These are phyloP conservation scores for Lodderomyces theae DNA, from an alignment of 1,139 yeast species.

Conservation along the genomic window DNA sequence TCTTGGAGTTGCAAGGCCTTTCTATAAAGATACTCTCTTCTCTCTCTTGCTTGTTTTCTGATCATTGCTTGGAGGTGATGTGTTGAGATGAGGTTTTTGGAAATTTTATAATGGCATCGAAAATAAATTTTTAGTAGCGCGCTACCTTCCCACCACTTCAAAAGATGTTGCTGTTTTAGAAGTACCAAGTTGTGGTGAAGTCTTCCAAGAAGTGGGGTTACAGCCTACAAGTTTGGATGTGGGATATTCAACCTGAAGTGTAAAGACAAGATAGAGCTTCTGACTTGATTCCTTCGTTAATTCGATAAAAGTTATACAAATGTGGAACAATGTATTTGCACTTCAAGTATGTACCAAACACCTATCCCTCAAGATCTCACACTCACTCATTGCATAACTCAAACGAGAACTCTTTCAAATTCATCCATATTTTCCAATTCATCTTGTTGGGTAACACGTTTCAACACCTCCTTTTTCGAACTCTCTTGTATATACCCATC, in stretches of 20 bases:
- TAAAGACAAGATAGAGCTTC: no score
- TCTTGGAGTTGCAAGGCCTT: constrained; percentile 91
- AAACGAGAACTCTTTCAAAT: constrained; percentile 42
- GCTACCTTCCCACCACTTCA: neutral
- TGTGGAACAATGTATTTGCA: no score
- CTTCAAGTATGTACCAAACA: no score
- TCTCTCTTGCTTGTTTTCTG: constrained; percentile 91
- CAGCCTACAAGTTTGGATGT: no score
- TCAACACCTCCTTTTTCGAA: constrained; percentile 74
- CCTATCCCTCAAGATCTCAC: no score
- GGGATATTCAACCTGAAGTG: no score
- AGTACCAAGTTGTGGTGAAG: no score
- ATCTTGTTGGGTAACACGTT: constrained; percentile 76
- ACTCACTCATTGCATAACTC: neutral
- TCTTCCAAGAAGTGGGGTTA: no score
- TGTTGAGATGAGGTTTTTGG: constrained; percentile 1
- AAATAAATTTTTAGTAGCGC: neutral
- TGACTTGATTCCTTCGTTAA: no score
- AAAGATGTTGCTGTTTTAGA: no score
- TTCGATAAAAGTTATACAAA: no score
- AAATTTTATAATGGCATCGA: neutral
- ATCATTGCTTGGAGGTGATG: constrained; percentile 39
- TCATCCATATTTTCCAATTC: constrained; percentile 54
- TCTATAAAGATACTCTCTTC: constrained; percentile 87
- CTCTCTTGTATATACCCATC: constrained; percentile 87